phyloP scores from a whole-genome alignment of 176 grass and related monocot species.

The Zea luxurians region DNA sequence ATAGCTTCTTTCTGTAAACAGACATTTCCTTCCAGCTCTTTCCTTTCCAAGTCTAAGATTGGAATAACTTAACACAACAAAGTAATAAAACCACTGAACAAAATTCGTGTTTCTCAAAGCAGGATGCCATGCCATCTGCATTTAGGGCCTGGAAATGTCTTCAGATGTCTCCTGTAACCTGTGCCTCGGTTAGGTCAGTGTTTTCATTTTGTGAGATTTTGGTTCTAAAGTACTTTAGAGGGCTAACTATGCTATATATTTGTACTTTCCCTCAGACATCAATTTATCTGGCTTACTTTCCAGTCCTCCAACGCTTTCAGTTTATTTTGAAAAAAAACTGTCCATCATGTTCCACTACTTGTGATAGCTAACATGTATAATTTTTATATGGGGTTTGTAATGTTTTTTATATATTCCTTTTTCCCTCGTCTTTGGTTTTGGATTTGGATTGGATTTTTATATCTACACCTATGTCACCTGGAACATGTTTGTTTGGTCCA shows the following conservation, averaged over 20 bases:
- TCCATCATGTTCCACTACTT: neutral
- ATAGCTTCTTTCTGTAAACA: conserved; percentile 53
- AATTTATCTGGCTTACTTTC: conserved; percentile 24
- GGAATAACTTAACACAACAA: conserved; percentile 51
- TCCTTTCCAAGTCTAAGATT: conserved; percentile 53
- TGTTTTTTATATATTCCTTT: neutral
- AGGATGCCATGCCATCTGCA: conserved; percentile 74
- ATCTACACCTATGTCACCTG: conserved; percentile 15
- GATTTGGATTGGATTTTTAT: neutral
- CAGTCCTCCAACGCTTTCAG: conserved; percentile 19
- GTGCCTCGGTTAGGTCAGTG: conserved; percentile 70
- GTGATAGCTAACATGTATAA: neutral
- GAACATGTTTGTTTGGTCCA: neutral
- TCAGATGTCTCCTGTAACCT: conserved; percentile 66
- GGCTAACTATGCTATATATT: conserved; percentile 31
- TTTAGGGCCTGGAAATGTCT: conserved; percentile 72
- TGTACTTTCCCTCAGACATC: conserved; percentile 15
- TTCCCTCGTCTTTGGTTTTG: neutral
- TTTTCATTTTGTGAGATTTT: conserved; percentile 62
- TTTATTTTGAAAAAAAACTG: conserved; percentile 10
- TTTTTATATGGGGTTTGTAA: neutral
- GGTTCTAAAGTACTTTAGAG: conserved; percentile 40
- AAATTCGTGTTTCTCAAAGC: conserved; percentile 79
- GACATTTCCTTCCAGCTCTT: conserved; percentile 49
- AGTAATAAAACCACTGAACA: conserved; percentile 53